Conservation (phyloP, 176 grass and related monocot genomes). For the bread wheat (Triticum aestivum) region DNA sequence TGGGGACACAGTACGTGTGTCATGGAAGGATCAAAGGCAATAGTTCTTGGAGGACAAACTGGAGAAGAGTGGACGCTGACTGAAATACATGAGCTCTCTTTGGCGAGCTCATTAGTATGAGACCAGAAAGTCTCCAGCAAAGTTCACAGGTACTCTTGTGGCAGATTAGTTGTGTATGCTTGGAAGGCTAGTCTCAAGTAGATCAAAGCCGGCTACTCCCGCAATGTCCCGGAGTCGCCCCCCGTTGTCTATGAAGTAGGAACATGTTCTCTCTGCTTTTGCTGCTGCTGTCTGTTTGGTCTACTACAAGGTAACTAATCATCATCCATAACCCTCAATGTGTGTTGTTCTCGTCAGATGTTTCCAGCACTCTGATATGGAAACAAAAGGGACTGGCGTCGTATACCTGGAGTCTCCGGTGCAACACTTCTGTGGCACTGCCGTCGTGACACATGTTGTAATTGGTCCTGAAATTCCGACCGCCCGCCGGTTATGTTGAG, state of each 20-base stretch:
- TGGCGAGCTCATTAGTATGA: conserved; percentile 59
- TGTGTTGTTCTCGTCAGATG: conserved; percentile 31
- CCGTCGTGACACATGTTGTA: not conserved
- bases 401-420: conserved; percentile 26
- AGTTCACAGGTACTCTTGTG: not conserved
- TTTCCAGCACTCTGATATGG: conserved; percentile 11
- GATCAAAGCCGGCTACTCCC: conserved; percentile 4
- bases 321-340: conserved; percentile 22
- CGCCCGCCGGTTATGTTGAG: not conserved
- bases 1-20: conserved; percentile 95
- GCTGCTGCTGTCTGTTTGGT: conserved; percentile 32
- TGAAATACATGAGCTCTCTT: conserved; percentile 81
- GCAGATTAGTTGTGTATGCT: conserved; percentile 6
- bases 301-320: conserved; percentile 8
- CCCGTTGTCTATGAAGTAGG: conserved; percentile 39
- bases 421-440: not conserved
- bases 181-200: not conserved
- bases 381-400: not conserved
- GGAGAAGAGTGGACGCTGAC: conserved; percentile 90
- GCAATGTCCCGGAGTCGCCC: not conserved
- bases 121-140: not conserved
- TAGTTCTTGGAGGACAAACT: conserved; percentile 97
- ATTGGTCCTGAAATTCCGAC: conserved; percentile 3
- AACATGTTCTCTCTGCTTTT: conserved; percentile 20
- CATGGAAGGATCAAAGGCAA: conserved; percentile 74